phyloP scores from a whole-genome alignment of 306 rosid genomes.

The Acmispon strigosus region DNA sequence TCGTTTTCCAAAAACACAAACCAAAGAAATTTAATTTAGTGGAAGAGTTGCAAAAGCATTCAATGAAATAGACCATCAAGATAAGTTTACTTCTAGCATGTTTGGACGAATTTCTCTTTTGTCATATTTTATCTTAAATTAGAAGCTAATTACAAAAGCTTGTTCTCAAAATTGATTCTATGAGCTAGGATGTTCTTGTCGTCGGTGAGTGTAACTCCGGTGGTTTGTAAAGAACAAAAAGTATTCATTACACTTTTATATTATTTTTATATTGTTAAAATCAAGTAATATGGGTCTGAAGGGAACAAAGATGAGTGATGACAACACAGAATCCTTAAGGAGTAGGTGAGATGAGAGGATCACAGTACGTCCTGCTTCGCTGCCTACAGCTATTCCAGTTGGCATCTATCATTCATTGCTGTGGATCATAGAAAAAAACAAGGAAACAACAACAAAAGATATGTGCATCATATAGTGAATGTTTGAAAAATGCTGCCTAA shows the following conservation, averaged over 20 bases:
- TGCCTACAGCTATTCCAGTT: conserved; percentile 40
- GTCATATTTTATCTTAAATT: too few species aligned
- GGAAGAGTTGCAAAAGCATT: background rate
- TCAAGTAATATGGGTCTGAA: background rate
- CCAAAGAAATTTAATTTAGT: background rate
- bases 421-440: conserved; percentile 12
- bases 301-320: conserved; percentile 13
- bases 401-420: conserved; percentile 20
- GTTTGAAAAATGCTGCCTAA: too few species aligned
- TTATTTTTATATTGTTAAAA: background rate
- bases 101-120: too few species aligned
- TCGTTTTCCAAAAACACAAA: conserved; percentile 11
- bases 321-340: conserved; percentile 18
- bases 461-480: background rate
- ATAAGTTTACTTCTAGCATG: background rate
- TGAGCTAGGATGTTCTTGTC: too few species aligned
- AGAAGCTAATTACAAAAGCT: too few species aligned
- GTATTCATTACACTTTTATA: too few species aligned
- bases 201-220: too few species aligned
- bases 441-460: background rate
- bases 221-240: too few species aligned
- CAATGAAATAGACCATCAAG: background rate
- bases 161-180: too few species aligned
- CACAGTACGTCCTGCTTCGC: background rate
- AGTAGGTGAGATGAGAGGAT: conserved; percentile 21